Evolutionary conservation across 2,329 filamentous ascomycete species (phyloP).

Genomic region (Aspergillus latus): DNA sequence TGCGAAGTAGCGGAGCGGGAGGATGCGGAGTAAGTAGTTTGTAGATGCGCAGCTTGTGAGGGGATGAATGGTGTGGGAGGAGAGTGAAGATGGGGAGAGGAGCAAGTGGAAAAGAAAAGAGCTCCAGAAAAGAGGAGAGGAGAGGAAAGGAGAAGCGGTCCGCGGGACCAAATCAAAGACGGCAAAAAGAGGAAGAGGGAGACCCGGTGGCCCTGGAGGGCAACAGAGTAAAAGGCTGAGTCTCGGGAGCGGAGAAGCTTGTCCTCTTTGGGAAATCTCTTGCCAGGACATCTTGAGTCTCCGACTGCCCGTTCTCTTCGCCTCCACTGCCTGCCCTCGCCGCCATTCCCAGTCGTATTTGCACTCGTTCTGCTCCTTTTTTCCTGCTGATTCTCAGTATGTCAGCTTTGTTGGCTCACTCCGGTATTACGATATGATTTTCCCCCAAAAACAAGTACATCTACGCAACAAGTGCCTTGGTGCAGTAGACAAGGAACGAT

Average conservation of each 20-base stretch:
- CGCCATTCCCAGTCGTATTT: constrained; percentile 55
- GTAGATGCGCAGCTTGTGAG: constrained; percentile 14
- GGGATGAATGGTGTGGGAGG: constrained; percentile 4
- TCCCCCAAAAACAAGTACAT: background rate
- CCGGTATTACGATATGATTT: background rate
- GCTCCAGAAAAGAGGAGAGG: constrained; percentile 18
- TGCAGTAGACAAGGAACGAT: constrained; percentile 9
- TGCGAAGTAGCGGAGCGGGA: constrained; percentile 8
- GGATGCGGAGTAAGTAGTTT: constrained; percentile 10
- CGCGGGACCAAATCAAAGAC: constrained; percentile 23
- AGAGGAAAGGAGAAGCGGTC: constrained; percentile 39
- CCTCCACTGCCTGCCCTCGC: constrained; percentile 1
- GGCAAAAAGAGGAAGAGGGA: constrained; percentile 29
- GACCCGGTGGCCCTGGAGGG: constrained; percentile 23
- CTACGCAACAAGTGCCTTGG: background rate
- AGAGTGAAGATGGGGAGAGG: constrained; percentile 7
- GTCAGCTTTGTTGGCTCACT: background rate
- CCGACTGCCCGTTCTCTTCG: constrained; percentile 29
- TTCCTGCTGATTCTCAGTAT: constrained; percentile 38
- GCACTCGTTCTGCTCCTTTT: constrained; percentile 63
- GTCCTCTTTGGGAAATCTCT: constrained; percentile 30
- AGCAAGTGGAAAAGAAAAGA: constrained; percentile 22
- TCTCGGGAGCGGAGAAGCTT: constrained; percentile 27
- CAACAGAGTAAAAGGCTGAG: constrained; percentile 27
- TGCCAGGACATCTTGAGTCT: constrained; percentile 16